A percentile compares a stretch with the other conserved stretches of the same genome.
phyloP scores from a whole-genome alignment of 2,329 filamentous ascomycete species.

The Colletotrichum liriopes region DNA sequence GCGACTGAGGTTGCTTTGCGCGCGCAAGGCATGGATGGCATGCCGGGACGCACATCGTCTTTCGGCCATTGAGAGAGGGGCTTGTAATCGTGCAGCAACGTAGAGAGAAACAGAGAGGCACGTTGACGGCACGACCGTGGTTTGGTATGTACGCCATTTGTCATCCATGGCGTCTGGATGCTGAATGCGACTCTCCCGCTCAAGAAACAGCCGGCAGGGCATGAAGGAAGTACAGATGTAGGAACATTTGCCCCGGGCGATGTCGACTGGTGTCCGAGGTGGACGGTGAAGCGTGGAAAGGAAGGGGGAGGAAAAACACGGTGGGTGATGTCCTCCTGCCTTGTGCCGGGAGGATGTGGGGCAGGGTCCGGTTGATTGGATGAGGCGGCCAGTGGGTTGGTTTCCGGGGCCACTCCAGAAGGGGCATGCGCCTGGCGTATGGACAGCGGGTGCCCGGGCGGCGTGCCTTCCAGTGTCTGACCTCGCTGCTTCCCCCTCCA shows the following conservation, averaged over 20 bases:
- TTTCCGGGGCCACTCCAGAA: conserved; percentile 8
- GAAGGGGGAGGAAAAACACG: background rate
- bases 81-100: background rate
- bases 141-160: background rate
- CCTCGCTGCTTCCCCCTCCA: conserved; percentile 2
- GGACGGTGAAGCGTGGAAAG: conserved; percentile 21
- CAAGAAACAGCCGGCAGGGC: background rate
- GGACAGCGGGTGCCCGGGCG: background rate
- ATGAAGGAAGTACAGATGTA: background rate
- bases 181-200: background rate
- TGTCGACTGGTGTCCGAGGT: background rate
- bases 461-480: conserved; percentile 7
- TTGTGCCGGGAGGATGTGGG: background rate
- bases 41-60: background rate
- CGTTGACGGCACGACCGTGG: background rate
- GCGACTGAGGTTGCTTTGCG: background rate
- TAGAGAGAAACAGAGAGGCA: background rate
- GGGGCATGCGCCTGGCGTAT: conserved; percentile 10
- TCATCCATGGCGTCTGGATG: background rate
- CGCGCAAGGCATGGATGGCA: background rate
- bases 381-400: conserved; percentile 1
- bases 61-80: background rate
- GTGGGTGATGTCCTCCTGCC: conserved; percentile 23
- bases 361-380: conserved; percentile 10
- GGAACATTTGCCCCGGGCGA: background rate